These are phyloP conservation scores for Wickerhamomyces chaumierensis DNA, from an alignment of 805 yeast genomes.

Conservation along the genomic window DNA sequence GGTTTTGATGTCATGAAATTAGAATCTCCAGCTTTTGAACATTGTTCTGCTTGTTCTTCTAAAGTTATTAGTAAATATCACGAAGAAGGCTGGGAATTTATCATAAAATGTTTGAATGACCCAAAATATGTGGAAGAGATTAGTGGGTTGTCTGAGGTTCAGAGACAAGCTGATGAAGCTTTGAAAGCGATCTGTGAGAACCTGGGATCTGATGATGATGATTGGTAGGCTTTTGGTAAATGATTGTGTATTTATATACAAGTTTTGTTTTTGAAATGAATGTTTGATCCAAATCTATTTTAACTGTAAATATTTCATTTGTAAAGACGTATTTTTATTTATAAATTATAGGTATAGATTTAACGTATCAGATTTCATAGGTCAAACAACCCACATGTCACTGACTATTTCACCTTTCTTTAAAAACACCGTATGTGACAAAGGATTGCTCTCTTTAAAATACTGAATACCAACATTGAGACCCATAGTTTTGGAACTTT, in stretches of 20 bases:
- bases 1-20: conserved; percentile 54
- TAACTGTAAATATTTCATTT: no score
- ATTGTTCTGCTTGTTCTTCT: conserved; percentile 82
- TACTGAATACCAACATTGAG: neutral
- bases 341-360: no score
- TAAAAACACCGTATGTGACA: neutral
- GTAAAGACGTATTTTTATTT: no score
- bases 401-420: neutral
- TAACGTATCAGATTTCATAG: neutral
- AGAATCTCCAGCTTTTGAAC: conserved; percentile 57
- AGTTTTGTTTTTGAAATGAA: no score
- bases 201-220: conserved; percentile 14
- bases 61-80: conserved; percentile 41
- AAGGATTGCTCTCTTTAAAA: neutral
- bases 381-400: neutral
- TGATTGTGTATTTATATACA: no score
- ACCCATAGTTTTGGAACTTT: neutral
- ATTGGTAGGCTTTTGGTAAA: conserved; percentile 2
- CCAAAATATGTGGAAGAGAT: conserved; percentile 58
- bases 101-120: conserved; percentile 56
- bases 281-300: no score
- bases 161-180: conserved; percentile 49
- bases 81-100: conserved; percentile 69
- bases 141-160: conserved; percentile 71
- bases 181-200: conserved; percentile 17